Evolutionary conservation across 768 basidiomycete genomes (phyloP).

Genomic region (Serpula lacrymans): DNA sequence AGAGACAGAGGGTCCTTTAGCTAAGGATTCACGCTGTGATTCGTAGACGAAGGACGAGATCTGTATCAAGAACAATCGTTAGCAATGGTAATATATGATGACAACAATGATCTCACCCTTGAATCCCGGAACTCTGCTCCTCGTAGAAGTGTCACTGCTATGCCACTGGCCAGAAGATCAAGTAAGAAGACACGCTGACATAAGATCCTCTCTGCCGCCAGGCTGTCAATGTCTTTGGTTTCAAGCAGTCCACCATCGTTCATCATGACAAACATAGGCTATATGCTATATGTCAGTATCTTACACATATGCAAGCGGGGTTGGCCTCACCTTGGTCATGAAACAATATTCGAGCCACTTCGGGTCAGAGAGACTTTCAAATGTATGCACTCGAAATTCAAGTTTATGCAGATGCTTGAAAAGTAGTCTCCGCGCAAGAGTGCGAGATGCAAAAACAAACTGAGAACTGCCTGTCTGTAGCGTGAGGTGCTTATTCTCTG

Average conservation of each 20-base stretch:
- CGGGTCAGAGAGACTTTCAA: constrained; percentile 42
- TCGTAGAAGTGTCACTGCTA: constrained; percentile 49
- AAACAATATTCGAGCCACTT: constrained; percentile 46
- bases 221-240: constrained; percentile 5
- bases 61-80: constrained; percentile 27
- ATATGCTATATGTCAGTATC: not conserved
- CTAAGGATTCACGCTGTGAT: constrained; percentile 26
- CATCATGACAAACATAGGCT: constrained; percentile 69
- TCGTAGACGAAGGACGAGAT: constrained; percentile 59
- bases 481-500: constrained; percentile 45
- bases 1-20: no score
- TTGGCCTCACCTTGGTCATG: constrained; percentile 35
- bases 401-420: constrained; percentile 44
- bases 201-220: constrained; percentile 31
- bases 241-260: constrained; percentile 45
- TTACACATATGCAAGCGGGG: not conserved
- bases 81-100: not conserved
- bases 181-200: constrained; percentile 49
- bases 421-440: constrained; percentile 50
- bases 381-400: constrained; percentile 43
- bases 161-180: constrained; percentile 42
- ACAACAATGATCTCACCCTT: constrained; percentile 39
- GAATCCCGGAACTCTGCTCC: constrained; percentile 60
- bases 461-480: constrained; percentile 32
- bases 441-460: constrained; percentile 42